Evolutionary conservation across 176 grass and related monocot genomes (phyloP).

Genomic region (Paspalum notatum): DNA sequence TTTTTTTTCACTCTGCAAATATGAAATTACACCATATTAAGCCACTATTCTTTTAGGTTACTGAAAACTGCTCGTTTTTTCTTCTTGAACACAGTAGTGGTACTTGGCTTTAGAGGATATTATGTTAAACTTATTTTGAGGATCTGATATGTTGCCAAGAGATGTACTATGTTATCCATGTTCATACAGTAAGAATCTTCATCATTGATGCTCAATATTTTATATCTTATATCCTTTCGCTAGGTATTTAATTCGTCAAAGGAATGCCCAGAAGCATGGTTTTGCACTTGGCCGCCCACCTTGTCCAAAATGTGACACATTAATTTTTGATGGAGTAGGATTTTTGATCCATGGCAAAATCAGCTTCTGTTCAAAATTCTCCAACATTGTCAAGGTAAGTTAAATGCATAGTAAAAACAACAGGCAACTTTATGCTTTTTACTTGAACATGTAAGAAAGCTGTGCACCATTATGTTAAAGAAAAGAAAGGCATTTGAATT

Average conservation of each 20-base stretch:
- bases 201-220: constrained; percentile 41
- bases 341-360: constrained; percentile 83
- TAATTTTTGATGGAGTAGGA: constrained; percentile 73
- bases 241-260: constrained; percentile 76
- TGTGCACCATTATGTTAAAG: neutral
- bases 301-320: constrained; percentile 42
- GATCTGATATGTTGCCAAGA: constrained; percentile 7
- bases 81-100: constrained; percentile 16
- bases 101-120: constrained; percentile 20
- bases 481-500: neutral
- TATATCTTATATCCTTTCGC: constrained; percentile 35
- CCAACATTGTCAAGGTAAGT: constrained; percentile 75
- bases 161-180: neutral
- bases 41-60: constrained; percentile 34
- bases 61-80: neutral
- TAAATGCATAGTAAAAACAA: constrained; percentile 5
- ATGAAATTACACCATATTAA: constrained; percentile 12
- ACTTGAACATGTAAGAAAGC: neutral
- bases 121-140: constrained; percentile 21
- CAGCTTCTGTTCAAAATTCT: constrained; percentile 82
- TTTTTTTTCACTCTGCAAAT: constrained; percentile 16
- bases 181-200: neutral
- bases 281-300: constrained; percentile 46
- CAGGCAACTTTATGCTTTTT: neutral
- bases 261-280: constrained; percentile 39